phyloP scores from a whole-genome alignment of 208 protist genomes.

The Acanthamoeba sp. region DNA sequence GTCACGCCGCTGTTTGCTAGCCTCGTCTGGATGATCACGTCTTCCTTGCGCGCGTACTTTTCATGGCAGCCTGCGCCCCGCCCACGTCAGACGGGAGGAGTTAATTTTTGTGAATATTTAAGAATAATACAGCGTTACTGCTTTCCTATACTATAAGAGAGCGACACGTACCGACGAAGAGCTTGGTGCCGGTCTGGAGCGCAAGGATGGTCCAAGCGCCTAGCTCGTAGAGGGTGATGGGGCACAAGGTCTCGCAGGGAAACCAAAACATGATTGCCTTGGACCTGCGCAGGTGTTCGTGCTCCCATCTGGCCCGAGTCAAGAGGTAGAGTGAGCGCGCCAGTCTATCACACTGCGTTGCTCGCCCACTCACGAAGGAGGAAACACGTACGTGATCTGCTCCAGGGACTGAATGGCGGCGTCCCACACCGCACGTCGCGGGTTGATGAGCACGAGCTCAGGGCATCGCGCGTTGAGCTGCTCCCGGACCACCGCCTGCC shows the following conservation, averaged over 20 bases:
- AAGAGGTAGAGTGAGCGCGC: too few species aligned
- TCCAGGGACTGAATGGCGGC: constrained; percentile 16
- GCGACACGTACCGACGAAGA: constrained; percentile 35
- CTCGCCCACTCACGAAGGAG: neutral
- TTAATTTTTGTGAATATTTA: too few species aligned
- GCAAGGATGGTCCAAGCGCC: constrained; percentile 55
- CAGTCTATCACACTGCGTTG: too few species aligned
- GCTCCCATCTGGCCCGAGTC: constrained; percentile 62
- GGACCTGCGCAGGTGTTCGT: constrained; percentile 34
- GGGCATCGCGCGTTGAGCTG: constrained; percentile 3
- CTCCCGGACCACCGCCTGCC: constrained; percentile 9
- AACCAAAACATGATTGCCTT: constrained; percentile 70
- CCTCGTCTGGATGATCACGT: constrained; percentile 64
- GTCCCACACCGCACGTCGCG: constrained; percentile 35
- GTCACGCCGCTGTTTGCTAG: neutral
- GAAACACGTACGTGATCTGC: constrained; percentile 4
- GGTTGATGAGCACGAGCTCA: constrained; percentile 25
- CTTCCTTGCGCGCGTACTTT: constrained; percentile 60
- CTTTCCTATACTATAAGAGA: too few species aligned
- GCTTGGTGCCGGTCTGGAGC: constrained; percentile 18
- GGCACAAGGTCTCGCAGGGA: constrained; percentile 48
- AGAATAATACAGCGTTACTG: too few species aligned
- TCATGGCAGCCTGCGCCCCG: constrained; percentile 16
- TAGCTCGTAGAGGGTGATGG: constrained; percentile 68
- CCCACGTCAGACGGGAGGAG: neutral